These are phyloP conservation scores for Yamagishiella unicocca DNA, from an alignment of 139 green algal genomes.

Conservation along the genomic window DNA sequence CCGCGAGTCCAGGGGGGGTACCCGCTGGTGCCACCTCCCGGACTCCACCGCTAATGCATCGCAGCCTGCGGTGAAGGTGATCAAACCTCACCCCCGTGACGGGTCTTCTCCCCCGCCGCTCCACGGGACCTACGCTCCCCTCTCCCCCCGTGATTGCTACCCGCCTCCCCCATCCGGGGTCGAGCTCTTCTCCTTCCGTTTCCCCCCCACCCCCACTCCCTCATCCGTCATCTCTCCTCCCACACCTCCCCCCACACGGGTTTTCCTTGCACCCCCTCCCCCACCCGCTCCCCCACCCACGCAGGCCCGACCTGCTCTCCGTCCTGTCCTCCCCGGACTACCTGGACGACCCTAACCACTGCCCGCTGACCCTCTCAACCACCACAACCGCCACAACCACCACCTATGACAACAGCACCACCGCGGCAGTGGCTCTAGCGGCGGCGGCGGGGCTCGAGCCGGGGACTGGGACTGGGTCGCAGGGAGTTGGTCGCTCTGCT, in stretches of 20 bases:
- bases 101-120: background rate
- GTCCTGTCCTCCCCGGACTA: conserved; percentile 4
- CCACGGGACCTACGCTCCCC: background rate
- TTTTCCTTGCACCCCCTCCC: background rate
- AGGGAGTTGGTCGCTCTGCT: no score
- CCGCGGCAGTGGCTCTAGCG: no score
- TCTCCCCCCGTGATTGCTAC: no score
- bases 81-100: no score
- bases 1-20: no score
- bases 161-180: no score
- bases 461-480: no score
- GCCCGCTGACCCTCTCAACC: background rate
- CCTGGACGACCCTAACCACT: conserved; percentile 17
- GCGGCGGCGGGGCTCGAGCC: no score
- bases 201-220: background rate
- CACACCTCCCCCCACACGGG: background rate
- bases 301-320: background rate
- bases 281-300: background rate
- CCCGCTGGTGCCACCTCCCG: no score
- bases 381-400: background rate
- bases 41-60: no score
- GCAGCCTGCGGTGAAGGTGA: no score
- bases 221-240: background rate
- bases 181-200: no score
- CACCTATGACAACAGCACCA: background rate